Conservation (phyloP, 108 stramenopile genomes). For the Fragilariopsis cylindrus region DNA sequence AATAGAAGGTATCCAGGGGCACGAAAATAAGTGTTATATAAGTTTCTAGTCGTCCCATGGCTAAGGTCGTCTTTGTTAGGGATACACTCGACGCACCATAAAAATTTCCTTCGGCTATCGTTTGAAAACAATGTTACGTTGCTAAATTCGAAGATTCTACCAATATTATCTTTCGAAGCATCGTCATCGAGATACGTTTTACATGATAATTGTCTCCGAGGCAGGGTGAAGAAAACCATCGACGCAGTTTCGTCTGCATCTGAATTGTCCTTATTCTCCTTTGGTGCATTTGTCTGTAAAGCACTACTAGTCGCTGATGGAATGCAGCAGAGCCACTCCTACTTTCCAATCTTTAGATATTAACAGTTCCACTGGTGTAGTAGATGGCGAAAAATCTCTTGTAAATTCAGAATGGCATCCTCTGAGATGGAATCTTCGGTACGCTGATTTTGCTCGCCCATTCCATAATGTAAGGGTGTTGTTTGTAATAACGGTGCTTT, state of each 20-base stretch:
- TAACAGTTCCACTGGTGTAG: constrained; percentile 56
- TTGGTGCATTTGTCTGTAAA: not conserved
- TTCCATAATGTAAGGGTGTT: constrained; percentile 22
- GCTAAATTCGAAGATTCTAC: not conserved
- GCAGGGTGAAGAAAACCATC: constrained; percentile 47
- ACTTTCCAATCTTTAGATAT: constrained; percentile 48
- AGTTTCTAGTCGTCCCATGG: not conserved
- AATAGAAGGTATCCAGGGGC: constrained; percentile 57
- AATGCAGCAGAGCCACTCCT: constrained; percentile 37
- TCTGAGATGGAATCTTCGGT: not conserved
- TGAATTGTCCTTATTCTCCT: not conserved
- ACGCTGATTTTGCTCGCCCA: not conserved
- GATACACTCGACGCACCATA: not conserved
- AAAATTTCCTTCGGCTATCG: not conserved
- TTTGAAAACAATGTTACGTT: not conserved
- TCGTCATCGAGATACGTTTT: not conserved
- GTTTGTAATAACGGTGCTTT: constrained; percentile 23
- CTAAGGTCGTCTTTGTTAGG: not conserved
- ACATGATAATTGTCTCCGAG: constrained; percentile 10
- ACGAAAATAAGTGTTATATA: not conserved
- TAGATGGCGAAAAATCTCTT: constrained; percentile 34
- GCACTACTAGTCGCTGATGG: constrained; percentile 12
- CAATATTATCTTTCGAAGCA: not conserved
- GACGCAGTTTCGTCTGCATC: not conserved
- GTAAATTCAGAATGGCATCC: constrained; percentile 13